Percentiles rank a stretch among this genome's conserved stretches.
Conservation (phyloP, 495 filamentous ascomycete genomes). For the Amorphotheca resinae region DNA sequence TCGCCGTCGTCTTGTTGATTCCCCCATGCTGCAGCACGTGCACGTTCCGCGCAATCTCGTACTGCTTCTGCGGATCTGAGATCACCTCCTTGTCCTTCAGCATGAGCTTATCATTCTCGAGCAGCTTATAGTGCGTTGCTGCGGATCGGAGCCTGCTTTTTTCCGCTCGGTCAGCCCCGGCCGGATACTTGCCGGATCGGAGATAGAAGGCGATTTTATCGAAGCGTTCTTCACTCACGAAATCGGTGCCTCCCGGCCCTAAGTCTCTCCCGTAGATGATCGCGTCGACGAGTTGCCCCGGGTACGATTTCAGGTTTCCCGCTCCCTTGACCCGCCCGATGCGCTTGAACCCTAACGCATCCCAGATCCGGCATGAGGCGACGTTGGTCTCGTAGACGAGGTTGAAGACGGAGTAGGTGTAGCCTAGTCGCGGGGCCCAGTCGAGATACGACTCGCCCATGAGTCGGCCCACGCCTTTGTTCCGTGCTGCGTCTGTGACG, state of each 20-base stretch:
- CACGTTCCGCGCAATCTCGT: slow-evolving; percentile 68
- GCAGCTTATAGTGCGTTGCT: slow-evolving; percentile 88
- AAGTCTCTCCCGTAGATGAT: slow-evolving; percentile 94
- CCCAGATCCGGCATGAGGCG: slow-evolving; percentile 91
- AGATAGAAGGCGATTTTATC: slow-evolving; percentile 98
- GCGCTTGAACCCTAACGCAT: slow-evolving; percentile 93
- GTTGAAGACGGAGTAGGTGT: slow-evolving; percentile 95
- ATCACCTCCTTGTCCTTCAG: slow-evolving; percentile 97
- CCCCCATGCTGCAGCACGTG: slow-evolving; percentile 74
- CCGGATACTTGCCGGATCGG: slow-evolving; percentile 86
- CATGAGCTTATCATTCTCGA: slow-evolving; percentile 73
- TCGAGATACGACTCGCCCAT: slow-evolving; percentile 94
- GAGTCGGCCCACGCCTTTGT: slow-evolving; percentile 77
- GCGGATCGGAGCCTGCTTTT: slow-evolving; percentile 88
- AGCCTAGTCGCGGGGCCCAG: slow-evolving; percentile 89
- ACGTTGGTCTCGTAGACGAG: slow-evolving; percentile 97
- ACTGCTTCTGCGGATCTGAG: slow-evolving; percentile 79
- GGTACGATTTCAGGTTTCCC: slow-evolving; percentile 71
- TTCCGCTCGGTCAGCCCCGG: slow-evolving; percentile 86
- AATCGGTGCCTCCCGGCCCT: slow-evolving; percentile 64
- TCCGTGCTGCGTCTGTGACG: slow-evolving; percentile 80
- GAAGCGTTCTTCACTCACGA: slow-evolving; percentile 90
- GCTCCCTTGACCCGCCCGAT: slow-evolving; percentile 85
- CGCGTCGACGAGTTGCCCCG: slow-evolving; percentile 75
- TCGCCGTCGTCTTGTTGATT: slow-evolving; percentile 96